phyloP scores from a whole-genome alignment of 306 rosid genomes.

The Cicer judaicum region DNA sequence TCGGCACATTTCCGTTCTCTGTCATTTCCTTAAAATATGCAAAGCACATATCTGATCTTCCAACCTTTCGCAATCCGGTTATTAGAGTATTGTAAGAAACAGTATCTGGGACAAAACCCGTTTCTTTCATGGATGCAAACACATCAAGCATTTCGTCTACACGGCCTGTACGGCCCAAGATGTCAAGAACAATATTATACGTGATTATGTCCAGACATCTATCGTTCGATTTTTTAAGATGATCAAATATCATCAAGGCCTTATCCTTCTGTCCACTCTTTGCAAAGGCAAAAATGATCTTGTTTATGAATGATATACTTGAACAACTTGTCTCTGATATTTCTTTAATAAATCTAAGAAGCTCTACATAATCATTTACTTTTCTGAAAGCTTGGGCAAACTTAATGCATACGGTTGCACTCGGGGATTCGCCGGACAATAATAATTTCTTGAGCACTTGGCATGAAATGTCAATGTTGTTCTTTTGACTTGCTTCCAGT shows the following conservation, averaged over 20 bases:
- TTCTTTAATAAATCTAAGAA: constrained; percentile 56
- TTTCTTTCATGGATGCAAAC: constrained; percentile 64
- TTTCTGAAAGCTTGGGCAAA: constrained; percentile 66
- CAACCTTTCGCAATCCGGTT: constrained; percentile 71
- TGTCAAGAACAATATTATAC: constrained; percentile 72
- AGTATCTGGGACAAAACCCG: constrained; percentile 61
- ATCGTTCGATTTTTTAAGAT: constrained; percentile 50
- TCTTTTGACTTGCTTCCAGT: constrained; percentile 62
- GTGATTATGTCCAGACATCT: constrained; percentile 61
- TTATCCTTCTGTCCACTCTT: constrained; percentile 70
- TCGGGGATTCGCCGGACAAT: constrained; percentile 45
- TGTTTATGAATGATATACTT: constrained; percentile 59
- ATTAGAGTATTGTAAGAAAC: constrained; percentile 77
- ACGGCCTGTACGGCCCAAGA: constrained; percentile 67
- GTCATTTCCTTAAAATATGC: constrained; percentile 71
- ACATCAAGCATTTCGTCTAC: constrained; percentile 60
- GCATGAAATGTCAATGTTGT: constrained; percentile 55
- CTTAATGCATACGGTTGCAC: constrained; percentile 57
- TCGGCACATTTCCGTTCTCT: constrained; percentile 61
- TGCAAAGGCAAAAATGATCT: constrained; percentile 66
- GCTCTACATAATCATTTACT: constrained; percentile 50
- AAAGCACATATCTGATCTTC: constrained; percentile 65
- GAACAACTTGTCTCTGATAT: constrained; percentile 53
- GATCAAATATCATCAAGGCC: constrained; percentile 68
- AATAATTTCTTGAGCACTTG: constrained; percentile 63